Percentiles rank a stretch among this genome's conserved stretches.
These are phyloP conservation scores for Pythium plurisporium DNA, from an alignment of 352 stramenopile species.

Conservation along the genomic window DNA sequence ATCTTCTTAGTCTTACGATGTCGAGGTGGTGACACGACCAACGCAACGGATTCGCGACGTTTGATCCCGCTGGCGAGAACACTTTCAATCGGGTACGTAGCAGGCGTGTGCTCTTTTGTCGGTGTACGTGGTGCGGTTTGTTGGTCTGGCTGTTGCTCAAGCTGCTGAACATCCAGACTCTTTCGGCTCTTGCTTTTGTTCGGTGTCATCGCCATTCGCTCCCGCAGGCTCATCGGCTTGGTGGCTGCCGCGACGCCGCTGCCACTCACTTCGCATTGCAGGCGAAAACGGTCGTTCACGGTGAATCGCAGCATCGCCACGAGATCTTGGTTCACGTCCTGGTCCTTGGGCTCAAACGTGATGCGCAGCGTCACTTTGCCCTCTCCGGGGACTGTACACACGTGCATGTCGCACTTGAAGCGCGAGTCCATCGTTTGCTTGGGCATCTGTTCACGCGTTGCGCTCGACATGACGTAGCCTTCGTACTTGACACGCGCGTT, in stretches of 20 bases:
- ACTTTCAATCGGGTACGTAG: conserved; percentile 1
- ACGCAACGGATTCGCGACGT: conserved; percentile 7
- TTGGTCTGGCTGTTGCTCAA: not conserved
- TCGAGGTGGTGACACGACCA: conserved; percentile 16
- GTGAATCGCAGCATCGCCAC: conserved; percentile 48
- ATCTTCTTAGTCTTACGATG: conserved; percentile 18
- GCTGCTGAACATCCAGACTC: not conserved
- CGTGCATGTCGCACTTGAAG: conserved; percentile 70
- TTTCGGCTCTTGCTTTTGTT: not conserved
- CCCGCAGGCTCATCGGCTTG: conserved; percentile 2
- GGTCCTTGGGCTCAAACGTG: conserved; percentile 48
- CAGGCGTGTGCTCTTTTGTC: not conserved
- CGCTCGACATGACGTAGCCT: conserved; percentile 40
- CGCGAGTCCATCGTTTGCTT: conserved; percentile 21
- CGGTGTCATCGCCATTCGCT: conserved; percentile 8
- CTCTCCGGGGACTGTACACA: conserved; percentile 61
- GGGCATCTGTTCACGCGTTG: conserved; percentile 3
- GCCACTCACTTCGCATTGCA: conserved; percentile 48
- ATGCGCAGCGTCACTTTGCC: conserved; percentile 51
- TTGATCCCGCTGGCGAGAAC: conserved; percentile 7
- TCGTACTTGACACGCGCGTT: conserved; percentile 70
- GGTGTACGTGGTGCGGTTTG: not conserved
- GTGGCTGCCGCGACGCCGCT: not conserved
- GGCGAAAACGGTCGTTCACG: conserved; percentile 54
- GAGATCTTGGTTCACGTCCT: conserved; percentile 39